These are phyloP conservation scores for Pyrenophora teres DNA, from an alignment of 2,329 filamentous ascomycete species.

Conservation along the genomic window DNA sequence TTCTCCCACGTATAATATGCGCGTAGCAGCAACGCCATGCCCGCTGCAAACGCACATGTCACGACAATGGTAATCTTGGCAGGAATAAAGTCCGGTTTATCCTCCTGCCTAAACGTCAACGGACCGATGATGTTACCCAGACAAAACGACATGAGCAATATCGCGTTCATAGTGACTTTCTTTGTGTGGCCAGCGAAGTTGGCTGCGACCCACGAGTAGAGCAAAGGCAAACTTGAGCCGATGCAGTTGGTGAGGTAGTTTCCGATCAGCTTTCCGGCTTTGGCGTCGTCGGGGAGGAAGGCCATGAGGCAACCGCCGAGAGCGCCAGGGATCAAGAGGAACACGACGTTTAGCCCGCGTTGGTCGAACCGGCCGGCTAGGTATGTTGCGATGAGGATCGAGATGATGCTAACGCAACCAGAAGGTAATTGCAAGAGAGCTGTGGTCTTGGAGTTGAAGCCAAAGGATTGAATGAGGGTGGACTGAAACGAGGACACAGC, in stretches of 20 bases:
- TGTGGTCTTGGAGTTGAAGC: slow-evolving; percentile 44
- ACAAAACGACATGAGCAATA: slow-evolving; percentile 51
- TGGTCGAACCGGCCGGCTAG: slow-evolving; percentile 32
- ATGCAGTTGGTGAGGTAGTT: slow-evolving; percentile 56
- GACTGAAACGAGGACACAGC: slow-evolving; percentile 43
- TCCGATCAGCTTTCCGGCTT: slow-evolving; percentile 32
- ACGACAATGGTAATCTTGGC: slow-evolving; percentile 53
- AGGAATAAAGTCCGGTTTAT: slow-evolving; percentile 44
- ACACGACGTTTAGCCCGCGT: slow-evolving; percentile 25
- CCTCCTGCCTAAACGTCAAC: slow-evolving; percentile 46
- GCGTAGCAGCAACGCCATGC: slow-evolving; percentile 48
- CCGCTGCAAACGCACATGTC: slow-evolving; percentile 38
- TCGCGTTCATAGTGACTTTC: slow-evolving; percentile 63
- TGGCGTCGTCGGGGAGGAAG: slow-evolving; percentile 21
- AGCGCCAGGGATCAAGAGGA: slow-evolving; percentile 23
- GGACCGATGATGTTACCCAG: slow-evolving; percentile 51
- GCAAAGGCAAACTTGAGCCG: slow-evolving; percentile 34
- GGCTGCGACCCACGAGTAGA: slow-evolving; percentile 52
- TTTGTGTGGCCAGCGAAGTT: slow-evolving; percentile 49
- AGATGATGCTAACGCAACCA: slow-evolving; percentile 27
- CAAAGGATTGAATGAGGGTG: slow-evolving; percentile 40
- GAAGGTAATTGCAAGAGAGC: slow-evolving; percentile 37
- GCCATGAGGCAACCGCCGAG: slow-evolving; percentile 30
- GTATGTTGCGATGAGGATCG: slow-evolving; percentile 30
- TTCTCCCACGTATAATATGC: slow-evolving; percentile 38